A percentile compares a stretch with the other conserved stretches of the same genome.
Conservation (phyloP, 441 rosid species). For the Eutrema salsugineum region DNA sequence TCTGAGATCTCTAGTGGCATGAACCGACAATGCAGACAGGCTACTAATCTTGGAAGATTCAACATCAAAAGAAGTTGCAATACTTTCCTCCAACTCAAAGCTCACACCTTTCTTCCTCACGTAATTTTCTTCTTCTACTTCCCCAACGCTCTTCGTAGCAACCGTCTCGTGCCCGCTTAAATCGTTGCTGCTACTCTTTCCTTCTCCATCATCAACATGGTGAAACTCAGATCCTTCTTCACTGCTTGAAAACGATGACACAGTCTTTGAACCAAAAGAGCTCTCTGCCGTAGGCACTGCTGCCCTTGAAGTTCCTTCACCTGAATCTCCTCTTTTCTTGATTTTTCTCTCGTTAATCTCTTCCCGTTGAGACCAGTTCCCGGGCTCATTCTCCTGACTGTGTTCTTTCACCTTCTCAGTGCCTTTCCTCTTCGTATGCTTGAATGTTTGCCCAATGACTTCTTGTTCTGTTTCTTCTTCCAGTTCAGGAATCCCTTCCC, state of each 20-base stretch:
- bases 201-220: constrained; percentile 38
- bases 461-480: constrained; percentile 87
- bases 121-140: constrained; percentile 44
- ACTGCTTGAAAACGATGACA: constrained; percentile 34
- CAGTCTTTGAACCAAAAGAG: constrained; percentile 31
- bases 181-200: constrained; percentile 33
- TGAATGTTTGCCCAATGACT: constrained; percentile 37
- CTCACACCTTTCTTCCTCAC: constrained; percentile 66
- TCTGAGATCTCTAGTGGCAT: constrained; percentile 72
- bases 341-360: constrained; percentile 60
- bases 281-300: constrained; percentile 40
- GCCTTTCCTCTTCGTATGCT: constrained; percentile 42
- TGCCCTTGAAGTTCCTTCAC: constrained; percentile 61
- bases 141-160: constrained; percentile 41
- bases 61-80: constrained; percentile 41
- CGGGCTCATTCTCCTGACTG: neutral
- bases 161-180: constrained; percentile 45
- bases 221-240: constrained; percentile 40
- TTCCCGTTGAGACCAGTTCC: constrained; percentile 56
- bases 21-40: constrained; percentile 57
- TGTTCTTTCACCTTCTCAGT: constrained; percentile 36
- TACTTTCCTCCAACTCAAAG: constrained; percentile 70
- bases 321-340: constrained; percentile 38
- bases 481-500: constrained; percentile 94
- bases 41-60: constrained; percentile 70